Conservation (phyloP, 176 grass and related monocot species). For the Rhipidocladum racemiflorum region DNA sequence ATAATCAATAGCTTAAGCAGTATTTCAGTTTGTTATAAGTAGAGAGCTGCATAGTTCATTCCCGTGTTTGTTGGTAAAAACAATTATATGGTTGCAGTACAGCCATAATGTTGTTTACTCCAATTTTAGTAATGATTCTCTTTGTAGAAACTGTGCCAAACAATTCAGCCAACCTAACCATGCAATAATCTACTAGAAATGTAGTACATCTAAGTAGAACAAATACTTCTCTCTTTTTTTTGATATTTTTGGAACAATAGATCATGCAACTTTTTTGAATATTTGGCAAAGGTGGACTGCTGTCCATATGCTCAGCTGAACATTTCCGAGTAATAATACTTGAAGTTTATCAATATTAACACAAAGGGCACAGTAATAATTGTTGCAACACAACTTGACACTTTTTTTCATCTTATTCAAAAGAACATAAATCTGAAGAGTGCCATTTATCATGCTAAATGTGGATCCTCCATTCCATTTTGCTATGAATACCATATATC, state of each 20-base stretch:
- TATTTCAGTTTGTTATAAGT: neutral
- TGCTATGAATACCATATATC: neutral
- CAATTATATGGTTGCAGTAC: neutral
- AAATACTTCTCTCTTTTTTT: no score
- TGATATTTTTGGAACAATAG: no score
- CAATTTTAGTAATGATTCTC: neutral
- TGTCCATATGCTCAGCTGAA: no score
- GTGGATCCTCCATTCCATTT: slow-evolving; percentile 8
- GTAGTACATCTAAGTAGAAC: no score
- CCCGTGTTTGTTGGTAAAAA: neutral
- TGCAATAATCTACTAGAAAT: no score
- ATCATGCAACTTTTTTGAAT: no score
- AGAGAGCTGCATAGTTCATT: neutral
- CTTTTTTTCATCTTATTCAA: slow-evolving; percentile 3
- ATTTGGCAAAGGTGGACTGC: no score
- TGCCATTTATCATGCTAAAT: neutral
- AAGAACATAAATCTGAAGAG: neutral
- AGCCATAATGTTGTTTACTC: neutral
- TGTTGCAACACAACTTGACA: neutral
- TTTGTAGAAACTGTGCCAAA: no score
- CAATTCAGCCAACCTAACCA: no score
- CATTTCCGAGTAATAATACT: neutral
- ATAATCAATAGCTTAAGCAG: neutral
- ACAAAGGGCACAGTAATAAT: neutral
- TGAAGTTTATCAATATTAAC: neutral